Evolutionary conservation across 2,329 filamentous ascomycete genomes (phyloP), one percentile per base, ranked within the genome.

Genomic region (Pestalotiopsis sp.): DNA sequence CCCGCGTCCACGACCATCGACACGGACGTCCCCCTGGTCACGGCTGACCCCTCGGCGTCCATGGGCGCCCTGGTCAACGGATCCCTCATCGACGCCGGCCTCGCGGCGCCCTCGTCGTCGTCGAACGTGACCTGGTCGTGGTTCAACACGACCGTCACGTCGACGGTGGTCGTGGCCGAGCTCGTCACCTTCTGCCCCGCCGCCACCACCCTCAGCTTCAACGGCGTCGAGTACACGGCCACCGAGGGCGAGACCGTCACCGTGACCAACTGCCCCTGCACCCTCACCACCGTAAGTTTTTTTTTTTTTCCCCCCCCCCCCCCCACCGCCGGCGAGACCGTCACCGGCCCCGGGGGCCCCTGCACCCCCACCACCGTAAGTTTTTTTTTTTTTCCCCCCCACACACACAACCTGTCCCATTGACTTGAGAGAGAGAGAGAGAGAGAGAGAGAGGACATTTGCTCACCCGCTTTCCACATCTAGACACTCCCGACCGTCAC

Each of bases 191-290:
- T 73, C 72, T 86, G 83, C 78, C 75, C 79, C 5, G 74, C 82
- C 76, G 82, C 86, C 48, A 88, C 86, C 40, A 82, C 81, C 70
- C 72, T 89, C 71, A 85, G 81, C 70, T 79, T 85, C 77, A 83
- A 83, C 74, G 78, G 78, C 74, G 81, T 84, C 76, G 80, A 80
- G 62, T 89, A 86, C 81, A 83, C 84, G 61, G 82, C 88, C 72
- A 85, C 83, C 65, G 80, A 83, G 75, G 82, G 87, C 69, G 78
- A 86, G 72, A 85, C 84, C 66, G 78, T 89, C 71, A 88, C 85
- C 73, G 83, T 90, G 67, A 82, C 81, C 48, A 79, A 86, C 75
- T 87, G 85, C 78, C 84, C 84, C 68, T 87, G 85, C 81, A 86
- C 84, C 58, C 70, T 79, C 55, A 74, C 75, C 30, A 76, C 70